Base-by-base conservation (phyloP, 768 basidiomycete genomes). In the Lyophyllum atratum region DNA sequence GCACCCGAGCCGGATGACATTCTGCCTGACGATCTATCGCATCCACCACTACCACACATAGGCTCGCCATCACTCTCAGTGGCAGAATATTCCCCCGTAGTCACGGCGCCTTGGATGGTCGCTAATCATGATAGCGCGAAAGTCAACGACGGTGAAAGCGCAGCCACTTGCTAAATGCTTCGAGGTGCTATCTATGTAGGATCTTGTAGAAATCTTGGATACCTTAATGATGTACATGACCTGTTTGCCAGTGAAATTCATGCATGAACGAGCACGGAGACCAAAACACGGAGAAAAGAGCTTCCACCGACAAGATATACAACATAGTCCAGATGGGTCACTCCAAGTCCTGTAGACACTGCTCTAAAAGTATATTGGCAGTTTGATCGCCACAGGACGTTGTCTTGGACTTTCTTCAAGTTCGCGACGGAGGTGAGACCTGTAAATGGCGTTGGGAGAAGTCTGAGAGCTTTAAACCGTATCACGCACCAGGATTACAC, bases 401-500 rank as follows among this genome's bases (percentile, higher is more conserved):
- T 28, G 8, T 19, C 24, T 3, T 42, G 29, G 21, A 25, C 29
- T 37, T 37, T 29, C 39, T 14, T 78, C 73, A 88, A 73, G 85
- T 84, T 67, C 90, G 84, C 56, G 89, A 85, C 46, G 90, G 90
- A 48, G 90, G 90, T 4, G 90, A 92, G 44, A 92, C 90, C 90
- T 92, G 53, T 45, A 2, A 46, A 54, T 37, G 47, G 48, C 24
- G 55, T 59, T 52, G 28, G n/a, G 54, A 55, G 66, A 56, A 53
- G 42, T 21, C 33, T 19, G 12, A 40, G 49, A 43, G 21, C 58
- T 49, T 25, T 17, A 43, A 21, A 43, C 17, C 6, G 46, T 25
- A 72, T 44, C 24, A 78, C 87, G 59, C 60, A 97, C 96, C 70
- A 98, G 76, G 61, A 98, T 98, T 19, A 98, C 96, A 54, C 96